Evolutionary conservation across 768 basidiomycete species (phyloP), one percentile per base, ranked within the genome.

Genomic region (Pisolithus orientalis): DNA sequence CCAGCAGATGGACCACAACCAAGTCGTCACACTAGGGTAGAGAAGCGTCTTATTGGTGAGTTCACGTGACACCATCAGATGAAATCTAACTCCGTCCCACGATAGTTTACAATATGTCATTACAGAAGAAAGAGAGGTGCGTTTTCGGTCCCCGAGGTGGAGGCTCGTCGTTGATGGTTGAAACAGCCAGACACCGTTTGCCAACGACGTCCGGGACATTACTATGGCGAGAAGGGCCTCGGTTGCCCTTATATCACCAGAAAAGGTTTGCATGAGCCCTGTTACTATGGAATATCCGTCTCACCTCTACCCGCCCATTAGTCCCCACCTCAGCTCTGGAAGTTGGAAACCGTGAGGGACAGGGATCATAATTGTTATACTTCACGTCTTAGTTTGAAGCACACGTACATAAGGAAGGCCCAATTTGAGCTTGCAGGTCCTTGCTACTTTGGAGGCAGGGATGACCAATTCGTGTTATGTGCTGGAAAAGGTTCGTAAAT

Each of bases 261-360:
- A 66, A 56, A 66, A 57, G 48, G 65, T 61, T 43, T 46, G 63
- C 24, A 29, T 21, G 25, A 47, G 13, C 48, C 43, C 53, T 43
- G 21, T 61, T 52, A 56, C 50, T 37, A 43, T 42, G 47, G 49
- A 43, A 32, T 46, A 9, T 6, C 27, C 14, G 5, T 21, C 9
- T 24, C 14, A 43, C 34, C 5, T 34, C 34, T 34, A 28, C 39
- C 37, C 13, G 38, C 17, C 29, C 16, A 46, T 11, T 55, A 87
- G 85, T 80, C 84, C 5, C 80, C 85, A n/a, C 86, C 88, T 6
- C 87, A 89, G 62, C 70, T 89, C 3, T 90, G 87, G 86, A 83
- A 79, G 65, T 65, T 90, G 44, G 83, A 87, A 47, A 63, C 79
- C 24, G 69, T 87, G 27, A 81, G 79, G 64, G 82, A 85, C 51